These are phyloP conservation scores for Malassezia nana DNA, from an alignment of 1,284 basidiomycete genomes.

Conservation along the genomic window DNA sequence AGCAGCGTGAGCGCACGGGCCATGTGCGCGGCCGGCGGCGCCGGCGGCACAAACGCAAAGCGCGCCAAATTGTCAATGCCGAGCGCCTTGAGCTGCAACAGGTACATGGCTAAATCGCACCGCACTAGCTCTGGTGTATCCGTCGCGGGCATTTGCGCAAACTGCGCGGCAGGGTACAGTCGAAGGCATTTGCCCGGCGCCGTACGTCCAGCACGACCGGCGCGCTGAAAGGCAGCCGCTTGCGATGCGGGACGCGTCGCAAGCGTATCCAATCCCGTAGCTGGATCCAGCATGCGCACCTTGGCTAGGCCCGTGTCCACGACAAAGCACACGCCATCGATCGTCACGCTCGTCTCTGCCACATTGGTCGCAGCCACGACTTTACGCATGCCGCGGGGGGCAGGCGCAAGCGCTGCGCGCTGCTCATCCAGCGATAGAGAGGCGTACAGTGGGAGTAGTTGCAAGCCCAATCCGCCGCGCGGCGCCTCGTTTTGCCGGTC, in stretches of 20 bases:
- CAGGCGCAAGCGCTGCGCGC: slow-evolving; percentile 66
- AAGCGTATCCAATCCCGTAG: slow-evolving; percentile 47
- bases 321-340: slow-evolving; percentile 89
- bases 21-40: slow-evolving; percentile 73
- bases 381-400: slow-evolving; percentile 68
- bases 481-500: slow-evolving; percentile 61
- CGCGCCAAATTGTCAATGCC: slow-evolving; percentile 70
- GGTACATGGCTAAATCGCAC: slow-evolving; percentile 72
- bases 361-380: slow-evolving; percentile 90
- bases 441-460: slow-evolving; percentile 72
- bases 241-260: slow-evolving; percentile 44
- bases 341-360: slow-evolving; percentile 92
- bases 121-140: slow-evolving; percentile 82
- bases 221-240: slow-evolving; percentile 48
- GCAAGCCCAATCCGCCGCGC: slow-evolving; percentile 48
- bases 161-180: slow-evolving; percentile 65
- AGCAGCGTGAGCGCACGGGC: slow-evolving; percentile 66
- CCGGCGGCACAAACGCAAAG: slow-evolving; percentile 79
- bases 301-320: slow-evolving; percentile 92
- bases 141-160: slow-evolving; percentile 57
- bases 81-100: slow-evolving; percentile 83
- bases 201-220: slow-evolving; percentile 50
- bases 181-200: slow-evolving; percentile 82
- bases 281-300: slow-evolving; percentile 52
- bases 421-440: slow-evolving; percentile 79